Percentiles rank a stretch among this genome's conserved stretches.
phyloP scores from a whole-genome alignment of 2,329 filamentous ascomycete species.

The Arthroderma uncinatum region DNA sequence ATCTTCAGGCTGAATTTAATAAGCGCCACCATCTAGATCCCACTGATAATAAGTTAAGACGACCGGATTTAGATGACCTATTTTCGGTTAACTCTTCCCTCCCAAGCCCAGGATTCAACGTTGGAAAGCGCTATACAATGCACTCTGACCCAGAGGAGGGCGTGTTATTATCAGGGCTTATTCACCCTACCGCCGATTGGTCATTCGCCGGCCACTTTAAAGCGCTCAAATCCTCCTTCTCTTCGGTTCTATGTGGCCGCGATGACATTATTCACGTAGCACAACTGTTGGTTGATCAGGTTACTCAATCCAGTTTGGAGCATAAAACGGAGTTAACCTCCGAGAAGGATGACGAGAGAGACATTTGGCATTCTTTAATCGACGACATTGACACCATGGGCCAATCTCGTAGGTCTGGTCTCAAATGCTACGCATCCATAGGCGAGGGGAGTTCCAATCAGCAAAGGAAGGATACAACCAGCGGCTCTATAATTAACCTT shows the following conservation, averaged over 20 bases:
- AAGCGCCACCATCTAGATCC: neutral
- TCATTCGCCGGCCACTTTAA: constrained; percentile 32
- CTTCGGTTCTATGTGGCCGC: constrained; percentile 25
- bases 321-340: constrained; percentile 17
- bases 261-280: constrained; percentile 31
- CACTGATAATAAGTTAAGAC: neutral
- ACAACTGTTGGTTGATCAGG: constrained; percentile 33
- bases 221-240: constrained; percentile 22
- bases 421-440: constrained; percentile 28
- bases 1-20: neutral
- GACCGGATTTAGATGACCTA: neutral
- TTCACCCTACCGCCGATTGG: constrained; percentile 32
- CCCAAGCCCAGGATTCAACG: neutral
- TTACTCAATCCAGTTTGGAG: constrained; percentile 35
- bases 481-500: constrained; percentile 34
- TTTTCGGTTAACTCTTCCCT: neutral
- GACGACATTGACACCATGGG: constrained; percentile 23
- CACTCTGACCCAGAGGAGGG: constrained; percentile 2
- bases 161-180: constrained; percentile 28
- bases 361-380: constrained; percentile 17
- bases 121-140: neutral
- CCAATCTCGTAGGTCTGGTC: constrained; percentile 25
- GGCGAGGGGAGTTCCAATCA: constrained; percentile 9
- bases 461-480: constrained; percentile 14
- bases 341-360: constrained; percentile 5